Evolutionary conservation across 2,329 filamentous ascomycete species (phyloP), one percentile per base, ranked within the genome.

Genomic region (Pseudogymnoascus sp.): DNA sequence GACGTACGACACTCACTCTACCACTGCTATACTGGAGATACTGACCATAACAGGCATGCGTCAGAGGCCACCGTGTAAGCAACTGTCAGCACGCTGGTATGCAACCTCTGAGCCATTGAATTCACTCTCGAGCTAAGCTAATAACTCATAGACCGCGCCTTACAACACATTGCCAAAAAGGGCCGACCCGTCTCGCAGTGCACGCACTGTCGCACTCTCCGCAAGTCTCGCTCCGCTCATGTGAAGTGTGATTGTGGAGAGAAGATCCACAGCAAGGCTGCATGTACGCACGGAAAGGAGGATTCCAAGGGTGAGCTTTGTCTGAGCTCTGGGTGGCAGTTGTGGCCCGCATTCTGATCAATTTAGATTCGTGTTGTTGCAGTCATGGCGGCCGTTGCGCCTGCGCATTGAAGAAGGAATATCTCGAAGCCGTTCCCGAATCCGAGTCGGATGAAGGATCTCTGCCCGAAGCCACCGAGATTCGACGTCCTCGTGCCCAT

Each of bases 151-250:
- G 94, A 97, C 75, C 90, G 93, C 68, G 90, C 90, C 67, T 83
- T 97, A 67, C 88, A 90, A 72, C 91, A 96, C 74, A 96, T 97
- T 79, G 95, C 95, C 76, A 96, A 96, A 76, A 97, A 97, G 80
- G 93, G 93, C 71, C 89, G 93, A 65, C 94, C 94, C 64, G 91
- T 97, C 69, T 96, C 94, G 70, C 94, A 99, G 86, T 99, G 94
- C 77, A 85, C 91, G 68, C 94, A 99, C 78, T 99, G 94, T 78
- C 93, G 94, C 74, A 85, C 89, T 67, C 88, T 96, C 81, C 92
- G 94, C 78, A 97, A 97, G 82, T 93, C 91, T 75, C 90, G 94
- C 70, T 88, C 92, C 62, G 90, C 93, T 66, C 94, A 97, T 76
- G 85, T 94, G 72, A 96, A 94, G 76, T 99, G 94, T 78, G 92